Base-by-base conservation (phyloP, 2,329 filamentous ascomycete species). In the Arachnopeziza araneosa region DNA sequence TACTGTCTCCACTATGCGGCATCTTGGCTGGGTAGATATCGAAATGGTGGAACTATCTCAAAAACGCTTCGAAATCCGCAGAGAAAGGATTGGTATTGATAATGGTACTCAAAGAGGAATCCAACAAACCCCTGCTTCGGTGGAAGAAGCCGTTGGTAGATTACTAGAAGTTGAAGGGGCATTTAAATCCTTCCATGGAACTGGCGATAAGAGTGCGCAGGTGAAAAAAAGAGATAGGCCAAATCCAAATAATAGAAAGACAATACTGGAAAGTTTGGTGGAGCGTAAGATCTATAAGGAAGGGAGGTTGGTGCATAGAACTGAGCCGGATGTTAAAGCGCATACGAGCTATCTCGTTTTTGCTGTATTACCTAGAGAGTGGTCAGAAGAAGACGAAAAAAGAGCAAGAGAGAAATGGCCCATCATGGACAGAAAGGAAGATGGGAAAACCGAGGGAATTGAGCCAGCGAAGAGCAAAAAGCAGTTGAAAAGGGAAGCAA, bases 331-430 rank as follows among this genome's bases (percentile, higher is more conserved):
- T 70, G 78, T 98, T 62, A 97, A 96, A 80, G 95, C 90, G 8
- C 95, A 99, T 75, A 99, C 95, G 0, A 95, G 90, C n/a, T 99
- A 99, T 73, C 82, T 99, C 4, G 89, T 96, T 4, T 99, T 99
- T 77, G 95, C 95, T 0, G 79, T 95, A 2, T 76, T 99, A 62
- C 93, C 95, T n/a, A 81, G 86, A 51, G 87, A 90, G 63, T 99
- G 95, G 95, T 87, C 80, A 0, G 87, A 85, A 44, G 89, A 89
- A 62, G 91, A 96, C 66, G 95, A 99, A 75, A 82, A 81, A 32
- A 80, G 81, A 30, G 86, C 87, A 55, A 76, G 82, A 65, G 78
- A 81, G 56, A 83, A 81, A 64, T 91, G 86, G 83, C 55, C 55
- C 8, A 22, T 57, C 5, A 59, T 59, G 51, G 50, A 32, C 36